These are phyloP conservation scores for Colletotrichum sojae DNA, from an alignment of 2,329 filamentous ascomycete genomes.

Conservation along the genomic window DNA sequence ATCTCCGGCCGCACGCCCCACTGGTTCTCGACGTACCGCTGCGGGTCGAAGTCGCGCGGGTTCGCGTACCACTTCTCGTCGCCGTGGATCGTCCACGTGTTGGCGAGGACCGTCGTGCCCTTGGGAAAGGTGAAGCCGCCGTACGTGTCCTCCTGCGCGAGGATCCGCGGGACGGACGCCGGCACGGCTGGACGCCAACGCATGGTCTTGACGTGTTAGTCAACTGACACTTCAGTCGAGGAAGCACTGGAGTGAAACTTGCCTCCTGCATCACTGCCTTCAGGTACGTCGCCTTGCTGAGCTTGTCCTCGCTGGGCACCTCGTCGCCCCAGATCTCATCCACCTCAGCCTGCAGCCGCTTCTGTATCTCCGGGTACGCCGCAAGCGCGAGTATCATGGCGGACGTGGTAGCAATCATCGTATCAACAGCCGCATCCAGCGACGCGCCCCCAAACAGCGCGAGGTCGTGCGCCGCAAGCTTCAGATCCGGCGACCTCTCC, in stretches of 20 bases:
- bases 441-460: slow-evolving; percentile 4
- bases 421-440: slow-evolving; percentile 32
- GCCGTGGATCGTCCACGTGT: slow-evolving; percentile 50
- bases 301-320: slow-evolving; percentile 49
- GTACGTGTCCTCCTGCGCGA: slow-evolving; percentile 63
- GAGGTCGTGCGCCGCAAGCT: slow-evolving; percentile 18
- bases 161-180: slow-evolving; percentile 60
- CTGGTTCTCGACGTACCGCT: slow-evolving; percentile 45
- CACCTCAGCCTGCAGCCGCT: slow-evolving; percentile 47
- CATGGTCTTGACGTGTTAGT: slow-evolving; percentile 41
- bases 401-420: neutral
- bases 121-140: slow-evolving; percentile 63
- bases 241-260: neutral
- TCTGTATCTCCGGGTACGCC: slow-evolving; percentile 42
- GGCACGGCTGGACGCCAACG: slow-evolving; percentile 59
- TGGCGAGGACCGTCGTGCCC: slow-evolving; percentile 58
- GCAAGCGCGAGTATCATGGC: slow-evolving; percentile 45
- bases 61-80: slow-evolving; percentile 44
- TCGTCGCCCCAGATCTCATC: slow-evolving; percentile 43
- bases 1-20: slow-evolving; percentile 34
- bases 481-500: slow-evolving; percentile 45
- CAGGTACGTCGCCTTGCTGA: slow-evolving; percentile 44
- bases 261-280: slow-evolving; percentile 44
- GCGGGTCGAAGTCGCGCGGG: slow-evolving; percentile 47
- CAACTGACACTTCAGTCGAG: neutral